Conservation (phyloP, 179 eudicot species). For the Amaranthus tricolor region DNA sequence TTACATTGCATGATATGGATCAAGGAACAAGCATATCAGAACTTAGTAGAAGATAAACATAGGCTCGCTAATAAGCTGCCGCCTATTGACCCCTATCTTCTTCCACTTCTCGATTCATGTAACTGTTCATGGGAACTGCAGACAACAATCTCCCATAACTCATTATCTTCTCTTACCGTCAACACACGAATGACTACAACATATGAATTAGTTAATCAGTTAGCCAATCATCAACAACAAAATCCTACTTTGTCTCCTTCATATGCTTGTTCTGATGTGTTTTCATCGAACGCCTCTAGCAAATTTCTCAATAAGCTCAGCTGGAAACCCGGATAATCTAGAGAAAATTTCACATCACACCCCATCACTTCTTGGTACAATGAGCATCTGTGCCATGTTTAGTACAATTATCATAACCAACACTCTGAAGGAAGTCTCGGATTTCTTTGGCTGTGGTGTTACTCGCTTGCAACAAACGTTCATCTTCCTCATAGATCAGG, state of each 20-base stretch:
- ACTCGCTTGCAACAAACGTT: constrained; percentile 84
- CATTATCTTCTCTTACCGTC: background rate
- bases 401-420: constrained; percentile 75
- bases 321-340: constrained; percentile 7
- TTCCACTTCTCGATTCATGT: constrained; percentile 2
- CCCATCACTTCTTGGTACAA: constrained; percentile 57
- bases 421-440: constrained; percentile 57
- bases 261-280: constrained; percentile 1
- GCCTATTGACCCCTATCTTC: background rate
- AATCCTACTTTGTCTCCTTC: background rate
- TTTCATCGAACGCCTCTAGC: background rate
- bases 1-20: constrained; percentile 9
- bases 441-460: constrained; percentile 86
- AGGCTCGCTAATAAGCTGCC: background rate
- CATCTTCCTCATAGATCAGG: constrained; percentile 91
- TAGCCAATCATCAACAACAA: background rate
- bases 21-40: constrained; percentile 14
- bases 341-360: constrained; percentile 11
- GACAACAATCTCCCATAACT: background rate
- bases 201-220: background rate
- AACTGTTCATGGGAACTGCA: background rate
- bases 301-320: background rate
- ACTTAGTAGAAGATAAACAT: background rate
- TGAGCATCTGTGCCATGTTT: constrained; percentile 93
- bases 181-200: background rate